Conservation (phyloP, 2,329 filamentous ascomycete species). For the Alternaria conjuncta region DNA sequence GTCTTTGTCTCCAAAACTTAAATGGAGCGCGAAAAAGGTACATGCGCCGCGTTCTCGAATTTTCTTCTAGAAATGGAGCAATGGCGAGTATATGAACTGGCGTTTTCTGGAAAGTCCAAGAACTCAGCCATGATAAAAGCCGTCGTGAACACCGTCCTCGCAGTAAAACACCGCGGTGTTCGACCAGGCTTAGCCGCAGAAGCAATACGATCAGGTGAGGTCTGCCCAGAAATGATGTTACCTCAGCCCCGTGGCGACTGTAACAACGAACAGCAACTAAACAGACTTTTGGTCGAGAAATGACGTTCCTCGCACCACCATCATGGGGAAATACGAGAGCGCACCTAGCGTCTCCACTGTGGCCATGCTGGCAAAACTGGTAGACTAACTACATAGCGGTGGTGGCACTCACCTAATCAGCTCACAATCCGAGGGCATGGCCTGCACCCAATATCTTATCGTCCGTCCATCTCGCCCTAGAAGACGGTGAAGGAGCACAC, state of each 20-base stretch:
- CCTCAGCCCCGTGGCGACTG: neutral
- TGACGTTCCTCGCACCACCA: neutral
- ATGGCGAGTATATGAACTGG: no score
- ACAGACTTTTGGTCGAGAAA: neutral
- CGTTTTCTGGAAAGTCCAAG: no score
- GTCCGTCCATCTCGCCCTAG: neutral
- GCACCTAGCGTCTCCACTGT: neutral
- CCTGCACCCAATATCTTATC: neutral
- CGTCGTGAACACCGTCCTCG: neutral
- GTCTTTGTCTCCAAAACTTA: no score
- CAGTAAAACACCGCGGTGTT: neutral
- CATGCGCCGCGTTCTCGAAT: no score
- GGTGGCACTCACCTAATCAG: neutral
- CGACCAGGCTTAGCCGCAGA: neutral
- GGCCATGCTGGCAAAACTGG: neutral
- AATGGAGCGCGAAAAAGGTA: no score
- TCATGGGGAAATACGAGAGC: neutral
- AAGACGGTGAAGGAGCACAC: neutral
- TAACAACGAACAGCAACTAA: neutral
- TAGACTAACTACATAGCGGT: neutral
- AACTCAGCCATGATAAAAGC: neutral
- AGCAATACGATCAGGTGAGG: neutral
- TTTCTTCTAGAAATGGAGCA: no score
- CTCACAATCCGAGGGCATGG: no score
- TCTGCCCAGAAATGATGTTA: neutral